Evolutionary conservation across 306 rosid genomes (phyloP).

Genomic region (Arachis hypogaea): DNA sequence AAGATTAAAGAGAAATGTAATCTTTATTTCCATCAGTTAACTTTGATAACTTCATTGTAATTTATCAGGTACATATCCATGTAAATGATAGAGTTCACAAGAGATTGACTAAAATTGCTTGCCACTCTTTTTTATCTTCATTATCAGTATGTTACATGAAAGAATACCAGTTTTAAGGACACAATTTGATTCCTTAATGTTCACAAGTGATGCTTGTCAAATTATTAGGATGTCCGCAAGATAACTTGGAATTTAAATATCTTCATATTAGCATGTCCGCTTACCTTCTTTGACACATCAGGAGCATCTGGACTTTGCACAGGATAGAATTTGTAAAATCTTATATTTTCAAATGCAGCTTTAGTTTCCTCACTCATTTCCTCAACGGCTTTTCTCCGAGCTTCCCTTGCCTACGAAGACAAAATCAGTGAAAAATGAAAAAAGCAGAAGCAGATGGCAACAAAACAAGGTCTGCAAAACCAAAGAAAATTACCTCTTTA

Average conservation of each 20-base stretch:
- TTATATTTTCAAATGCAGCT: constrained; percentile 67
- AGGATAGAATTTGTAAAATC: constrained; percentile 76
- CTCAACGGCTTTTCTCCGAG: constrained; percentile 60
- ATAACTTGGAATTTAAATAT: background rate
- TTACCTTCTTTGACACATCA: constrained; percentile 67
- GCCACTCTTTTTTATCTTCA: too few species aligned
- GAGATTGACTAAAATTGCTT: too few species aligned
- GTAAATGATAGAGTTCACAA: too few species aligned
- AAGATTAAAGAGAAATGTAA: too few species aligned
- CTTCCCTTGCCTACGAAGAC: constrained; percentile 64
- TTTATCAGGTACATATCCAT: too few species aligned
- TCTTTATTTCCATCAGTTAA: too few species aligned
- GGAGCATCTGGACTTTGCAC: constrained; percentile 64
- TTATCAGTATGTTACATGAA: too few species aligned
- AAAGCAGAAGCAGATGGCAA: background rate
- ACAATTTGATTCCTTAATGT: background rate
- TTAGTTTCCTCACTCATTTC: constrained; percentile 78
- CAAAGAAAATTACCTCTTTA: constrained; percentile 53
- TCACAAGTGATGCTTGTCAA: too few species aligned
- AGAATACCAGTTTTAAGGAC: background rate
- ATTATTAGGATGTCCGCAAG: too few species aligned
- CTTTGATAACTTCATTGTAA: too few species aligned
- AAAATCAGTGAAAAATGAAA: background rate
- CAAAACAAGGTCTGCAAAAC: constrained; percentile 2
- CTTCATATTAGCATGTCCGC: constrained; percentile 5